phyloP scores from a whole-genome alignment of 202 grass and related monocot genomes.

The Miscanthus sacchariflorus region DNA sequence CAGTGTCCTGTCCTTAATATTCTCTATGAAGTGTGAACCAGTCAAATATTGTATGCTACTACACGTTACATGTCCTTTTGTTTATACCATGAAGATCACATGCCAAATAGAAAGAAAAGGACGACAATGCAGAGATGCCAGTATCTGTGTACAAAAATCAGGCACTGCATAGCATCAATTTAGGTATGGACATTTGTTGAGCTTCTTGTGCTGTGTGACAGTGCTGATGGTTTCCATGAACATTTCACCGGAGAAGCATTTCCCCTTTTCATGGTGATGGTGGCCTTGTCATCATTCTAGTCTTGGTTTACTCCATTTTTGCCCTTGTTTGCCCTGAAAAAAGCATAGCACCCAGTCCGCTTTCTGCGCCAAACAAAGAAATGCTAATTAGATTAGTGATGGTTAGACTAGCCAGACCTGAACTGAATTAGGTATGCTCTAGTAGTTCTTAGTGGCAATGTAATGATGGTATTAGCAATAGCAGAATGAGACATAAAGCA shows the following conservation, averaged over 20 bases:
- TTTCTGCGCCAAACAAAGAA: slow-evolving; percentile 47
- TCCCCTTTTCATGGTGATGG: neutral
- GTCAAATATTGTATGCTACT: neutral
- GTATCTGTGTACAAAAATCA: neutral
- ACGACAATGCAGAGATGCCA: neutral
- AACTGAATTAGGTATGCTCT: slow-evolving; percentile 11
- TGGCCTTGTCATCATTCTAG: neutral
- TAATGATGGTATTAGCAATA: slow-evolving; percentile 41
- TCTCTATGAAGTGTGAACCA: slow-evolving; percentile 4
- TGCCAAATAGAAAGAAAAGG: neutral
- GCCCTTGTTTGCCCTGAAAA: slow-evolving; percentile 49
- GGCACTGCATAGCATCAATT: neutral
- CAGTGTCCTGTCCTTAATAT: neutral
- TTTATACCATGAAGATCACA: slow-evolving; percentile 17
- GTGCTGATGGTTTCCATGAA: slow-evolving; percentile 14
- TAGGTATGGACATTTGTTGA: neutral
- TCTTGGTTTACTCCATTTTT: slow-evolving; percentile 40
- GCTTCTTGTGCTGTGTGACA: slow-evolving; percentile 3
- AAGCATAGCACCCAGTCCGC: slow-evolving; percentile 62
- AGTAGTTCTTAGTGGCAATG: slow-evolving; percentile 33
- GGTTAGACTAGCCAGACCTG: neutral
- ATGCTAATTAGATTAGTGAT: neutral
- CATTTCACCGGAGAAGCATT: slow-evolving; percentile 1
- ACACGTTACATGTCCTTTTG: slow-evolving; percentile 9
- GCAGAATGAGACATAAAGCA: slow-evolving; percentile 32